A percentile compares a stretch with the other conserved stretches of the same genome.
These are phyloP conservation scores for Trametes gibbosa DNA, from an alignment of 768 basidiomycete species.

Conservation along the genomic window DNA sequence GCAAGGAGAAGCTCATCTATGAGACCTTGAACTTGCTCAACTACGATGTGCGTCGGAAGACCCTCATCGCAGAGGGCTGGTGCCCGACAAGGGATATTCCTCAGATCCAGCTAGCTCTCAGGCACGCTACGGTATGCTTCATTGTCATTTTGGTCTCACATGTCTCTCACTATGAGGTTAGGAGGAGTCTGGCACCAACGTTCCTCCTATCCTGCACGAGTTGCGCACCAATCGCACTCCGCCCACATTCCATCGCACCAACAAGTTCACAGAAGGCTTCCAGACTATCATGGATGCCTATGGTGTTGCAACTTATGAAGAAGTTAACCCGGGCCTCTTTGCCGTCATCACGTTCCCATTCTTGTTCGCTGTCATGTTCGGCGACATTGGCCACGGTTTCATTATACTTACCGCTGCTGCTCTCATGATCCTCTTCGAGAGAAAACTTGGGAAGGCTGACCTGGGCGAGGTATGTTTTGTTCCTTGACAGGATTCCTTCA, in stretches of 20 bases:
- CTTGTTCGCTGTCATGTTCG: constrained; percentile 99
- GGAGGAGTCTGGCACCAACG: constrained; percentile 90
- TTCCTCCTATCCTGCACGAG: constrained; percentile 91
- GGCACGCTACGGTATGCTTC: constrained; percentile 70
- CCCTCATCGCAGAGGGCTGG: constrained; percentile 97
- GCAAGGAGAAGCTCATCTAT: constrained; percentile 94
- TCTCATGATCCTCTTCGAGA: constrained; percentile 87
- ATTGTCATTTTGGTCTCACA: neutral
- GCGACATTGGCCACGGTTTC: constrained; percentile 94
- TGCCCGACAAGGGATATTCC: constrained; percentile 91
- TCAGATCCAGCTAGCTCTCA: constrained; percentile 79
- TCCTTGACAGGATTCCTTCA: neutral
- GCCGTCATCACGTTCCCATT: constrained; percentile 94
- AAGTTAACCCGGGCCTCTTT: constrained; percentile 95
- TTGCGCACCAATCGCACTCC: constrained; percentile 87
- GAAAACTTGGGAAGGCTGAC: constrained; percentile 66
- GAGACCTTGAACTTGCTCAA: constrained; percentile 95
- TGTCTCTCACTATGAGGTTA: constrained; percentile 17
- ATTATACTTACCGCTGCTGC: constrained; percentile 76
- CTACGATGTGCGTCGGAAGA: constrained; percentile 92
- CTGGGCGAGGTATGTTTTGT: constrained; percentile 63
- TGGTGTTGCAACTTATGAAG: constrained; percentile 91
- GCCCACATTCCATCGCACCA: constrained; percentile 92
- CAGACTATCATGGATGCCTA: constrained; percentile 99
- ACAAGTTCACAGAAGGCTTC: constrained; percentile 96